A percentile compares a stretch with the other conserved stretches of the same genome.
phyloP scores from a whole-genome alignment of 2,329 filamentous ascomycete genomes.

The Microcera coccophila region DNA sequence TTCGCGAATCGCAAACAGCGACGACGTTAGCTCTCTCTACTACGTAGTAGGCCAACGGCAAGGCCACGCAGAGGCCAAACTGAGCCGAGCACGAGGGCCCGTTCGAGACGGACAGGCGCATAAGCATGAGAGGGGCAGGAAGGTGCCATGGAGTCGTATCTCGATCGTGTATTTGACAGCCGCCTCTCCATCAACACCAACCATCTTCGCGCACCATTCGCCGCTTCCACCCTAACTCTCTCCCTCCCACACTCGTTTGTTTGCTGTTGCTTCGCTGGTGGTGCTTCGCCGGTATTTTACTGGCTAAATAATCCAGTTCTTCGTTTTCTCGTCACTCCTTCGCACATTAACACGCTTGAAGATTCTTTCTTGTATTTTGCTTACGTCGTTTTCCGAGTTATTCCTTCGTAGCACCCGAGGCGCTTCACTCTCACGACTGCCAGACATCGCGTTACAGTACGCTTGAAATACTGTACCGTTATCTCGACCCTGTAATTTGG shows the following conservation, averaged over 20 bases:
- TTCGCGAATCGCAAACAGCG: no score
- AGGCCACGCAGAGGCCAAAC: no score
- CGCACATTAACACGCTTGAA: conserved; percentile 1
- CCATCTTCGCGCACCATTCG: conserved; percentile 5
- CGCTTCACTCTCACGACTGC: neutral
- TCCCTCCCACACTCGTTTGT: conserved; percentile 15
- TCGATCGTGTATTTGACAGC: neutral
- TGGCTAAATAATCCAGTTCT: neutral
- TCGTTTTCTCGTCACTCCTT: conserved; percentile 24
- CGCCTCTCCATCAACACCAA: conserved; percentile 5
- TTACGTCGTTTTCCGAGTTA: neutral
- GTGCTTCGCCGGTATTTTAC: conserved; percentile 8
- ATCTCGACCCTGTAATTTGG: neutral
- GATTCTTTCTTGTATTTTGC: neutral
- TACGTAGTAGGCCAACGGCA: no score
- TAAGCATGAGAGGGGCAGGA: neutral
- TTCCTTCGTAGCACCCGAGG: neutral
- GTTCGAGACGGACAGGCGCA: neutral
- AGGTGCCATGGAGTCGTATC: neutral
- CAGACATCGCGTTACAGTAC: neutral
- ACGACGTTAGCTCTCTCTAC: no score
- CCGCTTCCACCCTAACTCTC: conserved; percentile 5
- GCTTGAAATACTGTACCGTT: neutral
- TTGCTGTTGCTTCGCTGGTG: conserved; percentile 3
- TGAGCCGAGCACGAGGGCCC: neutral